Base-by-base conservation (phyloP, 1,284 basidiomycete genomes). In the Porogramme epimiltina region DNA sequence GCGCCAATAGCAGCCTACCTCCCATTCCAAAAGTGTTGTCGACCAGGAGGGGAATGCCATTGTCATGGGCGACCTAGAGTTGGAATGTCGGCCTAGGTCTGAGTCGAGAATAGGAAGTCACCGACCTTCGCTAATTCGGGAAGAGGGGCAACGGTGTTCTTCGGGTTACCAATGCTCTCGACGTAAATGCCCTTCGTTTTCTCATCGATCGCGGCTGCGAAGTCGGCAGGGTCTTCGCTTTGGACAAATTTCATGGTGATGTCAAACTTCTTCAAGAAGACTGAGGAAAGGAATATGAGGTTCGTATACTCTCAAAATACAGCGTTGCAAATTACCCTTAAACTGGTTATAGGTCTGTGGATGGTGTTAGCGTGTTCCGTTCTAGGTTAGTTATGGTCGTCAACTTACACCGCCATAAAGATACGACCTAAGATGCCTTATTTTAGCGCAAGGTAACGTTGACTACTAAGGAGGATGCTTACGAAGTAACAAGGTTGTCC, bases 1-100 rank as follows among this genome's bases (percentile, higher is more conserved):
- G 16, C 3, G 3, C 15, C n/a, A 31, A 37, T 3, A 36, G 22
- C 22, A 15, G 51, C 70, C 28, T 64, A 77, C 84, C 87, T 62
- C 88, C 91, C 69, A 91, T 87, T 58, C 92, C 93, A 60, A 94
- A 94, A 0, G 91, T 94, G 71, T 95, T 95, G 70, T 95, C 93
- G 0, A 95, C 91, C 24, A 94, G 82, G 36, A 94, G 72, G 0
- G 91, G 91, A 34, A 93, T 85, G 0, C 79, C 79, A 59, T 87
- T 70, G 50, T 82, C 81, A 64, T 94, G 90, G 0, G 92, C 91
- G 28, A 71, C 56, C 69, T 70, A 24, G 8, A 20, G 28, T 23
- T 31, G 2, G 15, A 1, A 19, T 45, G 19, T 24, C n/a, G n/a
- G 48, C 19, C 18, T 18, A 16, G 23, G 16, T 28, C 11, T 15